Evolutionary conservation across 331 rosid species (phyloP), one percentile per base, ranked within the genome.

Genomic region (Quercus lobata): DNA sequence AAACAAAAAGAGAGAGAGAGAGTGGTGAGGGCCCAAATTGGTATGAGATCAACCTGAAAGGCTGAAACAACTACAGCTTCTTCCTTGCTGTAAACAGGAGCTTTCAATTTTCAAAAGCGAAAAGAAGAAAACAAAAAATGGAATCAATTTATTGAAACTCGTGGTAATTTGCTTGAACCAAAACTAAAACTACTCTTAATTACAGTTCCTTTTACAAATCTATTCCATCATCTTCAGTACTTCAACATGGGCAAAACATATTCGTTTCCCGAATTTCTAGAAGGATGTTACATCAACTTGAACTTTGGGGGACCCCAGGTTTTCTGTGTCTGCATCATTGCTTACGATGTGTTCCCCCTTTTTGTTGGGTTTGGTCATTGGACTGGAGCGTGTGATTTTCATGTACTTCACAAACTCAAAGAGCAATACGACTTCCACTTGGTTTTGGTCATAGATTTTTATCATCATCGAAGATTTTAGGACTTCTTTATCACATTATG

Each of bases 251-350:
- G 2, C 46, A 66, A 75, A 49, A 60, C 7, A 7, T 61, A 61
- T 57, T 17, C 8, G 29, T 34, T 34, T 30, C 35, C 21, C 63
- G 55, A 24, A 27, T 19, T 54, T 11, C 27, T 30, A 11, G 57
- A 17, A 30, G 35, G 10, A n/a, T 21, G 49, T 49, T 21, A 25
- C 57, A 37, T 66, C 75, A 25, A 80, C 79, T 19, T 54, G 27
- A 57, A 49, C 57, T 46, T 21, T 49, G 72, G 66, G 54, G 27
- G 78, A 61, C 9, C 80, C 83, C 79, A 63, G 19, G 12, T 27
- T 71, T 65, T 79, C 37, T 24, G 76, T 79, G 88, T 66, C 81
- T 71, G 81, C 82, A 82, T 82, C 79, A 82, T 77, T 87, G 82
- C 78, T 77, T 75, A 84, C 83, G 46, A 81, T 62, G 35, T 68